Conservation (phyloP, 768 basidiomycete species). For the Exsudoporus frostii region DNA sequence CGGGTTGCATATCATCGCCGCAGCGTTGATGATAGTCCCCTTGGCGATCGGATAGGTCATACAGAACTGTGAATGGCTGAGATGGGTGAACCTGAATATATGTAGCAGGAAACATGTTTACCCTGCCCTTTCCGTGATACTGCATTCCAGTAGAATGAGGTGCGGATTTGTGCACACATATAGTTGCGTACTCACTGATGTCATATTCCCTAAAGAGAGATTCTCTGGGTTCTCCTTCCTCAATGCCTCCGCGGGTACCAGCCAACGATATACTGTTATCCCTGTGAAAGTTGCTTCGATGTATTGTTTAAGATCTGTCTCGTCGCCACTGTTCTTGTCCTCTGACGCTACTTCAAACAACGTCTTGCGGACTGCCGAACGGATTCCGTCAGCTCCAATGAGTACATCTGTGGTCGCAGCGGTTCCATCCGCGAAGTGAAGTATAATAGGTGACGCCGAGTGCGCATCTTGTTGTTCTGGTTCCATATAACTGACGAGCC, state of each 20-base stretch:
- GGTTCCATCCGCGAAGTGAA: constrained; percentile 16
- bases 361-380: constrained; percentile 24
- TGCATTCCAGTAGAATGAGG: constrained; percentile 9
- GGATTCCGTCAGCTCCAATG: constrained; percentile 46
- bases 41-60: constrained; percentile 39
- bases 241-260: constrained; percentile 35
- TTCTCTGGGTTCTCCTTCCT: constrained; percentile 22
- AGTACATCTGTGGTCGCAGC: constrained; percentile 38
- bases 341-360: constrained; percentile 21
- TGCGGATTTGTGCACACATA: background rate
- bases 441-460: constrained; percentile 17
- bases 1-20: constrained; percentile 30
- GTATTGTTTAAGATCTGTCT: constrained; percentile 6
- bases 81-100: background rate
- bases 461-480: constrained; percentile 20
- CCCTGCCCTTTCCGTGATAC: constrained; percentile 14
- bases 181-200: constrained; percentile 18
- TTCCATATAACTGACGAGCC: constrained; percentile 17
- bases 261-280: constrained; percentile 35
- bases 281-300: constrained; percentile 41
- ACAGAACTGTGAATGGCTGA: constrained; percentile 30
- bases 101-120: background rate
- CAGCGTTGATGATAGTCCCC: constrained; percentile 37
- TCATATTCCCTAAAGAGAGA: constrained; percentile 12
- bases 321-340: background rate